These are phyloP conservation scores for Amanita rubescens DNA, from an alignment of 768 basidiomycete species.

Conservation along the genomic window DNA sequence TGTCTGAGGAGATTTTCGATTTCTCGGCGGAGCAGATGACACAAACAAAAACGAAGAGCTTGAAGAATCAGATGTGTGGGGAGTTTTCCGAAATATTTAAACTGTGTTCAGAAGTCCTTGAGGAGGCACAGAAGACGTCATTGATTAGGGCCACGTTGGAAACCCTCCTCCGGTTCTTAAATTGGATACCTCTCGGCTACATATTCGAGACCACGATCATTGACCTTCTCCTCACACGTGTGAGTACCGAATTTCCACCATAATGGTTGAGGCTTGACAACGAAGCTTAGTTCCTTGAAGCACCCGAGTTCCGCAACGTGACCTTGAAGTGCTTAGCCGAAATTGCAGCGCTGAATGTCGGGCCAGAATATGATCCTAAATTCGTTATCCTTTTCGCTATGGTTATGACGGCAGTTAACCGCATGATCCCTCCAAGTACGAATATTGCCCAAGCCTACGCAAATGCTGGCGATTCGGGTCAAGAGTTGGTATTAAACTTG, in stretches of 20 bases:
- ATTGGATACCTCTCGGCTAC: conserved; percentile 98
- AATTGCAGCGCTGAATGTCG: conserved; percentile 90
- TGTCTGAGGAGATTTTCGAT: conserved; percentile 99
- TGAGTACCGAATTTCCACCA: conserved; percentile 34
- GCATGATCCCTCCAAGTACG: conserved; percentile 93
- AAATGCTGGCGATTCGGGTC: conserved; percentile 84
- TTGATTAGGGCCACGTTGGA: conserved; percentile 93
- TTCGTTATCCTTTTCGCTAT: conserved; percentile 96
- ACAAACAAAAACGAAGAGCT: conserved; percentile 91
- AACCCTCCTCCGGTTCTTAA: conserved; percentile 90
- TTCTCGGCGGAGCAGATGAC: conserved; percentile 99
- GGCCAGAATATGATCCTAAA: conserved; percentile 96
- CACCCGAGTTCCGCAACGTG: conserved; percentile 94
- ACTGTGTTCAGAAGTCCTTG: conserved; percentile 91
- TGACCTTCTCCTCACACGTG: conserved; percentile 85
- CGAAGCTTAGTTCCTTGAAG: conserved; percentile 81
- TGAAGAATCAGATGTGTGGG: conserved; percentile 97
- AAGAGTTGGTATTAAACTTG: conserved; percentile 95
- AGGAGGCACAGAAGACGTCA: conserved; percentile 94
- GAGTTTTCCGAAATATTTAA: conserved; percentile 98
- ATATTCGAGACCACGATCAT: conserved; percentile 99
- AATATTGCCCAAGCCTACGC: conserved; percentile 91
- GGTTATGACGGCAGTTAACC: conserved; percentile 96
- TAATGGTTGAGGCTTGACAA: conserved; percentile 9
- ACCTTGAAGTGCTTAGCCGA: conserved; percentile 96